These are phyloP conservation scores for Nicotiana tabacum DNA, from an alignment of 257 asterid genomes.

Conservation along the genomic window DNA sequence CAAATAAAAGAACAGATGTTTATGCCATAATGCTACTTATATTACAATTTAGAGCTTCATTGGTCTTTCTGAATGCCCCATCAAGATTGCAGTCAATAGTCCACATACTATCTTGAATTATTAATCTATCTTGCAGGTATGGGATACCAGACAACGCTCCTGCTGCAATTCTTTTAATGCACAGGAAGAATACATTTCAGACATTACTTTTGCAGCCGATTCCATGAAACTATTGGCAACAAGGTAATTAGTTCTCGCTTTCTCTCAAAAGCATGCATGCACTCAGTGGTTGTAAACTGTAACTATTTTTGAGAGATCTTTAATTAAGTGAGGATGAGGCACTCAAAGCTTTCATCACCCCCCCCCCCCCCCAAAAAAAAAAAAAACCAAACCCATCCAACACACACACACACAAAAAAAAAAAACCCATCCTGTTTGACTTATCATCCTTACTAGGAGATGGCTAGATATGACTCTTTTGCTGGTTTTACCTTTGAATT, in stretches of 20 bases:
- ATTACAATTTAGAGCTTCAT: not conserved
- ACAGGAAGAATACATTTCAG: constrained; percentile 87
- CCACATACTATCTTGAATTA: not conserved
- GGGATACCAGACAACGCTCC: constrained; percentile 89
- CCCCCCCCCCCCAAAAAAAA: no score
- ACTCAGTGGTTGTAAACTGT: not conserved
- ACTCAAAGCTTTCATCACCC: not conserved
- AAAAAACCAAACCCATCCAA: no score
- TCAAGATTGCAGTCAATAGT: not conserved
- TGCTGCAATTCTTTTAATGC: constrained; percentile 64
- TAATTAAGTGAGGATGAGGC: not conserved
- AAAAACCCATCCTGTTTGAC: not conserved
- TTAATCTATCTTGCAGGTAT: constrained; percentile 42
- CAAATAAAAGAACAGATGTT: not conserved
- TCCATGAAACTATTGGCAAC: constrained; percentile 73
- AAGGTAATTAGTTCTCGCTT: constrained; percentile 39
- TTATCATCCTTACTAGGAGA: not conserved
- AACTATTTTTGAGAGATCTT: not conserved
- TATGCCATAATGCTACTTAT: not conserved
- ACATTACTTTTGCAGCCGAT: constrained; percentile 76
- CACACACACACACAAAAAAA: no score
- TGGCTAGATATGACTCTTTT: not conserved
- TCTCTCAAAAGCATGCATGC: not conserved
- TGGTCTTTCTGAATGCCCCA: not conserved
- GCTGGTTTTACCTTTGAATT: not conserved